Percentiles rank a stretch among this genome's conserved stretches.
These are phyloP conservation scores for Macrolepiota albuminosa DNA, from an alignment of 768 basidiomycete genomes.

Conservation along the genomic window DNA sequence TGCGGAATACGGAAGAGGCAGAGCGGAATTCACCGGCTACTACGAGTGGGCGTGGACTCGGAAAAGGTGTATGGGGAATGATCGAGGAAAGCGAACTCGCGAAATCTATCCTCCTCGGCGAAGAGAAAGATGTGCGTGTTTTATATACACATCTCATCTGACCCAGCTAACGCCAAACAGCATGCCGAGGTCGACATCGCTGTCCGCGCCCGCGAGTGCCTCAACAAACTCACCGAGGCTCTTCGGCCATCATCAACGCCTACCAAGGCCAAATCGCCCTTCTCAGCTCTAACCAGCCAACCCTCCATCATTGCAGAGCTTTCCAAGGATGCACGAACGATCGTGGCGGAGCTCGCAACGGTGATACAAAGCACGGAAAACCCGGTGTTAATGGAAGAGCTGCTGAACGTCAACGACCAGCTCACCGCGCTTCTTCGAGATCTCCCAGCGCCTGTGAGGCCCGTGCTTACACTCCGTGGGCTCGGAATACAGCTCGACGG, in stretches of 20 bases:
- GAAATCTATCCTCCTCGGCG: slow-evolving; percentile 52
- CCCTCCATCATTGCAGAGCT: slow-evolving; percentile 28
- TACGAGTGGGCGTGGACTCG: slow-evolving; percentile 45
- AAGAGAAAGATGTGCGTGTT: slow-evolving; percentile 47
- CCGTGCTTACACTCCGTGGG: slow-evolving; percentile 38
- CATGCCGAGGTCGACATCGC: slow-evolving; percentile 45
- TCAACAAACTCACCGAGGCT: slow-evolving; percentile 33
- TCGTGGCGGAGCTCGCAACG: slow-evolving; percentile 45
- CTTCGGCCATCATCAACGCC: background rate
- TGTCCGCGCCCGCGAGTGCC: slow-evolving; percentile 40
- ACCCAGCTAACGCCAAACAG: background rate
- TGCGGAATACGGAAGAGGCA: slow-evolving; percentile 90
- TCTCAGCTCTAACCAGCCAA: slow-evolving; percentile 15
- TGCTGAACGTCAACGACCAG: slow-evolving; percentile 70
- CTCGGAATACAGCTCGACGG: slow-evolving; percentile 37
- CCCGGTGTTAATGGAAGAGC: slow-evolving; percentile 56
- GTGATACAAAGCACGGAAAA: slow-evolving; percentile 56
- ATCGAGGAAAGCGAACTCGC: slow-evolving; percentile 85
- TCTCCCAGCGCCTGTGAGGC: slow-evolving; percentile 32
- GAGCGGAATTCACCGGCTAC: slow-evolving; percentile 35
- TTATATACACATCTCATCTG: background rate
- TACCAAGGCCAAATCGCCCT: slow-evolving; percentile 5
- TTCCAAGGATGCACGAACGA: slow-evolving; percentile 42
- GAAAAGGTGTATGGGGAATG: slow-evolving; percentile 78
- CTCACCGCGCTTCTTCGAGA: slow-evolving; percentile 54